Evolutionary conservation across 108 stramenopile species (phyloP), one percentile per base, ranked within the genome.

Genomic region (Skeletonema costatum): DNA sequence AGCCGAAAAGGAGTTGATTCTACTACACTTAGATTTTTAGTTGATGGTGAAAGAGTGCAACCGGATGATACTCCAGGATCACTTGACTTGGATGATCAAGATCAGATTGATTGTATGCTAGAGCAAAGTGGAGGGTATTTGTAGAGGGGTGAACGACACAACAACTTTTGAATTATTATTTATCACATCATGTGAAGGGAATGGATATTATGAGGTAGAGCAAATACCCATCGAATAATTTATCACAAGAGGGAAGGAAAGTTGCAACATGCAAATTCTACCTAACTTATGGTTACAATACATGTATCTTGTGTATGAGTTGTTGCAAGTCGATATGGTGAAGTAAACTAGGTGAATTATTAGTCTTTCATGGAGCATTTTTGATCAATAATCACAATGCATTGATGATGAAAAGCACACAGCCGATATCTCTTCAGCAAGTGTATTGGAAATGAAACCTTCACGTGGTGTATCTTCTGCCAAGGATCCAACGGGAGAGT

Each of bases 91-190:
- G 98, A 98, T 60, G 97, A 98, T 68, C 94, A 97, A 70, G 97
- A 99, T 74, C 96, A 97, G 66, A 97, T 98, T 73, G 96, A 97
- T 86, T 97, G 96, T 76, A 89, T 97, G 94, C 81, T 97, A 60
- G 90, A 93, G 65, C 94, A 95, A 78, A 80, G 86, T 48, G 94
- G 94, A 30, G 94, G 92, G 3, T 68, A 9, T 33, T 59, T 31
- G 13, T 76, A 48, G 25, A 46, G 16, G 44, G 3, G 14, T 0
- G 44, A n/a, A 46, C 5, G 44, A 11, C n/a, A 3, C 44, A n/a
- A 46, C 14, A 13, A 16, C 14, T 44, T 8, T 44, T 14, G 42
- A 44, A 14, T 13, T 44, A 44, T 44, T 4, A 44, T 46, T 46
- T 46, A n/a, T 46, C 16, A n/a, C 44, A 46, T n/a, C 44, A 9